Evolutionary conservation across 2,329 filamentous ascomycete species (phyloP), one percentile per base, ranked within the genome.

Genomic region (Chaetomiaceae sp.): DNA sequence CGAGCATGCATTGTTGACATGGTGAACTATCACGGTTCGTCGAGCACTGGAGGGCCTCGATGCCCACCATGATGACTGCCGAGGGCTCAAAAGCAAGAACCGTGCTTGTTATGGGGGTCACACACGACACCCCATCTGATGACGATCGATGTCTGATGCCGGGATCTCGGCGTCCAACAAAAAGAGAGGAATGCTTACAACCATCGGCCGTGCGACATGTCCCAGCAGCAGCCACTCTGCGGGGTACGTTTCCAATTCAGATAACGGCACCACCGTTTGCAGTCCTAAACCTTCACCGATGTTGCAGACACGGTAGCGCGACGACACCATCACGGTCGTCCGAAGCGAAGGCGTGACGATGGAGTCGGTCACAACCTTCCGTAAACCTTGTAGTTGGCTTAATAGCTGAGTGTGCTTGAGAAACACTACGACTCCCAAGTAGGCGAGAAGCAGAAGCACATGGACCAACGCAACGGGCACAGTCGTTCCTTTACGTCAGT

Each of bases 221-320:
- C 55, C 48, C 50, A 46, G 21, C 36, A 51, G 45, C 49, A 52
- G 50, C 56, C 53, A 51, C 38, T 56, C 53, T 56, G 53, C 53
- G 56, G 53, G 49, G 50, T 45, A 45, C 18, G 43, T 33, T 13
- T 33, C 13, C 29, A 13, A 16, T 14, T 29, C 32, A 45, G 48
- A 45, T 44, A 44, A 49, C 21, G 14, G 30, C 25, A 38, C 44
- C 51, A 32, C 33, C 25, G 16, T 16, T 38, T 38, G 16, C 27
- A 23, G 30, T 23, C 14, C 9, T 23, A 32, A 10, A 32, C 16
- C 43, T 25, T 48, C 50, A 53, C 50, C 50, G 50, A 37, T 36
- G 43, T 13, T 38, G 30, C 55, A 48, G 29, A n/a, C 45, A 41
- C 42, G 37, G 27, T 37, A 44, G 30, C 42, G 14, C 42, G 14